Evolutionary conservation across 768 basidiomycete species (phyloP), one percentile per base, ranked within the genome.

Genomic region (Cyclocybe cylindracea): DNA sequence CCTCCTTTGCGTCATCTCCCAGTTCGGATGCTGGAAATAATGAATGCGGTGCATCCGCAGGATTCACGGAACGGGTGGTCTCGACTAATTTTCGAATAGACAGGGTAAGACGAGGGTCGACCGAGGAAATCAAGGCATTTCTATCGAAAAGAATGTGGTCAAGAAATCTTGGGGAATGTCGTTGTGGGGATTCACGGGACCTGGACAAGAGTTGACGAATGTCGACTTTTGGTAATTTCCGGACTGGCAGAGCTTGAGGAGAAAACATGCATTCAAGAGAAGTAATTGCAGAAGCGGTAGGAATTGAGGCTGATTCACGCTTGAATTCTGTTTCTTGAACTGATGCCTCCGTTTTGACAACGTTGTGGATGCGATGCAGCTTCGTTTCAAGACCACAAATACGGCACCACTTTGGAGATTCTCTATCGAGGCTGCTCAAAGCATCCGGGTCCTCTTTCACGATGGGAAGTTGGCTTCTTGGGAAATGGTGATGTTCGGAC

Each of bases 401-500:
- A 8, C 51, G 58, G 46, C 72, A 73, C 70, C 71, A 67, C 44
- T 29, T 46, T 39, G 40, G 45, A 36, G n/a, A 24, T 13, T 51
- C 46, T 53, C 46, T 10, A 40, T 40, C 31, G 19, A 31, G 32
- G 24, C 40, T 10, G 35, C n/a, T 50, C 9, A 32, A 8, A 36
- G 29, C n/a, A 18, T 46, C 38, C 14, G 14, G 5, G 4, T 35
- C 33, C 14, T 57, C 48, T n/a, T 13, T 33, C 11, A 47, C 48
- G 24, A 24, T 24, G 24, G 24, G 24, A 24, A 5, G 24, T 24
- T 24, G 24, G 24, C 24, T 24, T 39, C 42, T 49, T 40, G 42
- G 64, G 58, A 77, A 74, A 48, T 74, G 66, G 0, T 72, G 74
- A 31, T 74, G 68, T 44, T 72, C 70, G 18, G 64, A 61, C 35